phyloP scores from a whole-genome alignment of 179 eudicot species.

The Nepenthes alata region DNA sequence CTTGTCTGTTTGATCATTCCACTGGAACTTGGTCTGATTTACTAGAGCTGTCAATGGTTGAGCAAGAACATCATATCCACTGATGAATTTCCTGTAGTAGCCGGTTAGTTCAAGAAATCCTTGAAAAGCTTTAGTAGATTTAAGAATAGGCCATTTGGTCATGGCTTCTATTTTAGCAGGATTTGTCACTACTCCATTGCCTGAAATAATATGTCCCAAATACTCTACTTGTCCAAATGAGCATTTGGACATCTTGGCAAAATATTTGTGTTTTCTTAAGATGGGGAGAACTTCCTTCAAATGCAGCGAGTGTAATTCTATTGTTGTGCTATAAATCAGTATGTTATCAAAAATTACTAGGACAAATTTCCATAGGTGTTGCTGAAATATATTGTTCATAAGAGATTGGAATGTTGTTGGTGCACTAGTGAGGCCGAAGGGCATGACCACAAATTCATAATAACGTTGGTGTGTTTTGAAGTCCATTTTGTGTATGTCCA shows the following conservation, averaged over 20 bases:
- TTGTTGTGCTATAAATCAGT: background rate
- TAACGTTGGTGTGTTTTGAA: background rate
- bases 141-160: background rate
- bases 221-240: too few relatives aligned
- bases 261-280: too few relatives aligned
- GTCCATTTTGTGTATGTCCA: background rate
- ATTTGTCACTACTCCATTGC: too few relatives aligned
- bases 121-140: background rate
- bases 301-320: background rate
- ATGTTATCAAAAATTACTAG: background rate
- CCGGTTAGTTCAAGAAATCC: background rate
- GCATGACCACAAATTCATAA: too few relatives aligned
- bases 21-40: background rate
- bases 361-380: background rate
- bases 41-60: background rate
- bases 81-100: too few relatives aligned
- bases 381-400: background rate
- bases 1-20: background rate
- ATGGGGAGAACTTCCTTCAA: background rate
- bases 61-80: background rate
- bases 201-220: too few relatives aligned
- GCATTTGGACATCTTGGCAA: too few relatives aligned
- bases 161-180: background rate
- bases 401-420: background rate
- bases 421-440: too few relatives aligned